Evolutionary conservation across 2,329 filamentous ascomycete species (phyloP).

Genomic region (Aspergillus unguis): DNA sequence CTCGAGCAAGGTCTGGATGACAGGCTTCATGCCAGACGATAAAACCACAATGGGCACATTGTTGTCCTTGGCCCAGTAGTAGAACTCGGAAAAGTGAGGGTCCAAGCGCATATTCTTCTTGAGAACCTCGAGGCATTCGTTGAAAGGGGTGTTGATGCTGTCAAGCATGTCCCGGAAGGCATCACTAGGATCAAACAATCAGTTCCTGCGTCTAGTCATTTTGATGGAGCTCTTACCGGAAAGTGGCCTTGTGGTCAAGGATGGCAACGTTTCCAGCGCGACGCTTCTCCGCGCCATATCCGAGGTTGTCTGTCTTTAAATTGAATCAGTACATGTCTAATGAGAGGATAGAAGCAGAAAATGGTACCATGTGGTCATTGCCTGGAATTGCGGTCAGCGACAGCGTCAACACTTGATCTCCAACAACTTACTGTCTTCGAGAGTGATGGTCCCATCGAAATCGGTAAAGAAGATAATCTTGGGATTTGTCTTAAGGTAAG

Average conservation of each 20-base stretch:
- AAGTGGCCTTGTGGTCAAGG: constrained; percentile 65
- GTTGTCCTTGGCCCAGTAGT: constrained; percentile 72
- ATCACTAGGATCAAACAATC: constrained; percentile 49
- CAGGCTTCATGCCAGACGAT: constrained; percentile 86
- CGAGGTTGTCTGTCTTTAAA: constrained; percentile 80
- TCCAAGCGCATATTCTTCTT: constrained; percentile 83
- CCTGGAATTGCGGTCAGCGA: constrained; percentile 36
- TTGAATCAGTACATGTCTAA: constrained; percentile 46
- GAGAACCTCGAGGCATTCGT: constrained; percentile 75
- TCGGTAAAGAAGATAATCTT: constrained; percentile 98
- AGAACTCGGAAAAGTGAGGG: constrained; percentile 83
- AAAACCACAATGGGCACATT: constrained; percentile 91
- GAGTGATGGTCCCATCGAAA: constrained; percentile 94
- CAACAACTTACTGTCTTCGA: constrained; percentile 57
- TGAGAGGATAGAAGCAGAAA: neutral
- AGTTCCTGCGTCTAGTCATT: neutral
- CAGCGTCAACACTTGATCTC: neutral
- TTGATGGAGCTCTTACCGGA: constrained; percentile 52
- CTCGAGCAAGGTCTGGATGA: constrained; percentile 79
- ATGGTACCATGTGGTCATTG: constrained; percentile 61
- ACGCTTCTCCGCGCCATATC: constrained; percentile 72
- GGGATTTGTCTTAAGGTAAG: constrained; percentile 57
- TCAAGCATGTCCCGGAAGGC: constrained; percentile 91
- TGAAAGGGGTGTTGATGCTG: constrained; percentile 74
- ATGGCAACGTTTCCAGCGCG: constrained; percentile 69